A percentile compares a stretch with the other conserved stretches of the same genome.
These are phyloP conservation scores for Populus hybrid DNA, from an alignment of 441 rosid species.

Conservation along the genomic window DNA sequence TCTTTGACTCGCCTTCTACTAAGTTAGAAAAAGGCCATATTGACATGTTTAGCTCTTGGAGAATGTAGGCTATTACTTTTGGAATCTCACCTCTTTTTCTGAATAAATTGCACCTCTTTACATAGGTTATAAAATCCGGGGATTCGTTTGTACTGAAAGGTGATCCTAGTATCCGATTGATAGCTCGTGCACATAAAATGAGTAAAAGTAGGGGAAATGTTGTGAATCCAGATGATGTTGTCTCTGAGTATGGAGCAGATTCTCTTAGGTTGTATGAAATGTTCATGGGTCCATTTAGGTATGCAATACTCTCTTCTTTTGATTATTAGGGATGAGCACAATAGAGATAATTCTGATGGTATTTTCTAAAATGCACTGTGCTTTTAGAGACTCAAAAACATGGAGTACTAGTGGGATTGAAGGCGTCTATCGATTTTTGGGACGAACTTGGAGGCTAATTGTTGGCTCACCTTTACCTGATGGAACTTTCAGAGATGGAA, in stretches of 20 bases:
- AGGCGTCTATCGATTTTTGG: constrained; percentile 90
- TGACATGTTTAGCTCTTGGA: not conserved
- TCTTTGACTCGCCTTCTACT: not conserved
- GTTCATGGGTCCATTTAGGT: constrained; percentile 99
- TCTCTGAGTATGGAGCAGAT: constrained; percentile 84
- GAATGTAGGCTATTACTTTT: not conserved
- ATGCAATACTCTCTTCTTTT: constrained; percentile 1
- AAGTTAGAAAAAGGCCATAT: not conserved
- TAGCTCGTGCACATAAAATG: constrained; percentile 88
- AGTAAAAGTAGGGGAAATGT: constrained; percentile 98
- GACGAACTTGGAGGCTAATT: constrained; percentile 87
- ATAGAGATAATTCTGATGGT: constrained; percentile 5
- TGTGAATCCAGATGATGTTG: constrained; percentile 96
- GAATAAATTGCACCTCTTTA: constrained; percentile 8
- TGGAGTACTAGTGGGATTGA: constrained; percentile 98
- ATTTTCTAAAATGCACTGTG: constrained; percentile 18
- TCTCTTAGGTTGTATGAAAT: constrained; percentile 94
- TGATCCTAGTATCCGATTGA: constrained; percentile 51
- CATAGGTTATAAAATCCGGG: constrained; percentile 74
- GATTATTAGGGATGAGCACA: not conserved
- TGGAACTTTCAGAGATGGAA: constrained; percentile 63
- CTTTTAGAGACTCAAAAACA: constrained; percentile 83
- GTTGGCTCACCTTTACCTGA: constrained; percentile 64
- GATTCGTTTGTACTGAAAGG: constrained; percentile 77
- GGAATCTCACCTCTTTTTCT: constrained; percentile 8